A percentile compares a stretch with the other conserved stretches of the same genome.
These are phyloP conservation scores for Cercis canadensis DNA, from an alignment of 306 rosid species.

Conservation along the genomic window DNA sequence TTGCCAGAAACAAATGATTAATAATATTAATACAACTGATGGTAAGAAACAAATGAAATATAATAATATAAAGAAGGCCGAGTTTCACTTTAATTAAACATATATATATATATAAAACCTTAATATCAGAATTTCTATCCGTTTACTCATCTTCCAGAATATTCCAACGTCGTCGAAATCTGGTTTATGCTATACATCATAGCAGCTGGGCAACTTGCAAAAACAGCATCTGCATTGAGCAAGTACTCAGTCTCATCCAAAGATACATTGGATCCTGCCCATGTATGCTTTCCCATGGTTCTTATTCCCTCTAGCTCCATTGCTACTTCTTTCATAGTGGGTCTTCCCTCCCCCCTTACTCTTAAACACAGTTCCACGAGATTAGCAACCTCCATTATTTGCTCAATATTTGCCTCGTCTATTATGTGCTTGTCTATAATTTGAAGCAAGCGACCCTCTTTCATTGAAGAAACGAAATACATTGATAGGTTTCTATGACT, in stretches of 20 bases:
- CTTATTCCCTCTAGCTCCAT: conserved; percentile 50
- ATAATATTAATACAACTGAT: too few species aligned
- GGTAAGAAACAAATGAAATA: too few species aligned
- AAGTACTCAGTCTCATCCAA: conserved; percentile 28
- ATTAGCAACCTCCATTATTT: conserved; percentile 43
- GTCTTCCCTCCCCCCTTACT: conserved; percentile 59
- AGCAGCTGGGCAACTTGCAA: too few species aligned
- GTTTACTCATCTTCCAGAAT: conserved; percentile 34
- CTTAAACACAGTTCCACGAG: conserved; percentile 47
- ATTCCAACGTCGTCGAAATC: neutral
- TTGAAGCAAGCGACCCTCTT: conserved; percentile 39
- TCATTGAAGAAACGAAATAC: conserved; percentile 44
- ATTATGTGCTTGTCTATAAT: conserved; percentile 43
- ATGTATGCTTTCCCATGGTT: conserved; percentile 18
- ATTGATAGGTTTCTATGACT: conserved; percentile 42
- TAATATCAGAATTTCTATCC: neutral
- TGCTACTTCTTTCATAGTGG: conserved; percentile 63
- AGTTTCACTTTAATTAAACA: too few species aligned
- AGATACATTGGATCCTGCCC: neutral
- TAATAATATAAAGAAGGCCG: too few species aligned
- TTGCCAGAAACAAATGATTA: too few species aligned
- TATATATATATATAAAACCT: neutral
- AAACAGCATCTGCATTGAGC: neutral
- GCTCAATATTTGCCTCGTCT: conserved; percentile 35
- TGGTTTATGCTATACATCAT: conserved; percentile 8